A percentile compares a stretch with the other conserved stretches of the same genome.
These are phyloP conservation scores for Pseudocercospora fuligena DNA, from an alignment of 2,329 filamentous ascomycete genomes.

Conservation along the genomic window DNA sequence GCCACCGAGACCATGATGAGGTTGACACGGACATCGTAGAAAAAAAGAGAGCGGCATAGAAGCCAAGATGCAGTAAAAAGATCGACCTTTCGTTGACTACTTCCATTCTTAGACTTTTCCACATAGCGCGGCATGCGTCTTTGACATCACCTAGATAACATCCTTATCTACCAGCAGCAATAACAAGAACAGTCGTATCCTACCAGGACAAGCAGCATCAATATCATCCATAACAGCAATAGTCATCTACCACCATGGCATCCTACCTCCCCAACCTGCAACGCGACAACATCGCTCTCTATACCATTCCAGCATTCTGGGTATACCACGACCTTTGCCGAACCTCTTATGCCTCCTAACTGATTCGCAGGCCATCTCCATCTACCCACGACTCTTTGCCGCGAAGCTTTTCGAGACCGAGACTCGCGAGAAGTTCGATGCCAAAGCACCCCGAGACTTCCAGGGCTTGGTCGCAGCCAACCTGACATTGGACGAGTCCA, in stretches of 20 bases:
- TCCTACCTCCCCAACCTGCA: conserved; percentile 29
- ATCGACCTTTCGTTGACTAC: neutral
- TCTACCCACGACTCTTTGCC: conserved; percentile 44
- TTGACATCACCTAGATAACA: neutral
- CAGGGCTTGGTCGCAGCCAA: conserved; percentile 33
- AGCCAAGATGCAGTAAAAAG: neutral
- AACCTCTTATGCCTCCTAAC: conserved; percentile 29
- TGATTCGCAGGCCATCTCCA: conserved; percentile 31
- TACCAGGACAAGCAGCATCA: neutral
- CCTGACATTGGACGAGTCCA: conserved; percentile 40
- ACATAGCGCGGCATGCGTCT: neutral
- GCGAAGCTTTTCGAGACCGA: conserved; percentile 24
- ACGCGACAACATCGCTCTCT: conserved; percentile 37
- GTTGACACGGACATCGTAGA: neutral
- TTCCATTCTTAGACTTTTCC: neutral
- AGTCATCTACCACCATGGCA: neutral
- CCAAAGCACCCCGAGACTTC: conserved; percentile 39
- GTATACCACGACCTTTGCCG: conserved; percentile 28
- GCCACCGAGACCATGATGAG: too few species aligned
- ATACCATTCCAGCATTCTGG: conserved; percentile 40
- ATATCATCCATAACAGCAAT: neutral
- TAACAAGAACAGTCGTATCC: neutral
- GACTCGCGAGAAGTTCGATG: conserved; percentile 34
- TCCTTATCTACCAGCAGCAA: neutral
- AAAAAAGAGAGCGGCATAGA: neutral